A percentile compares a stretch with the other conserved stretches of the same genome.
Conservation (phyloP, 164 flowering plant genomes). For the Tetrastigma voinierianum region DNA sequence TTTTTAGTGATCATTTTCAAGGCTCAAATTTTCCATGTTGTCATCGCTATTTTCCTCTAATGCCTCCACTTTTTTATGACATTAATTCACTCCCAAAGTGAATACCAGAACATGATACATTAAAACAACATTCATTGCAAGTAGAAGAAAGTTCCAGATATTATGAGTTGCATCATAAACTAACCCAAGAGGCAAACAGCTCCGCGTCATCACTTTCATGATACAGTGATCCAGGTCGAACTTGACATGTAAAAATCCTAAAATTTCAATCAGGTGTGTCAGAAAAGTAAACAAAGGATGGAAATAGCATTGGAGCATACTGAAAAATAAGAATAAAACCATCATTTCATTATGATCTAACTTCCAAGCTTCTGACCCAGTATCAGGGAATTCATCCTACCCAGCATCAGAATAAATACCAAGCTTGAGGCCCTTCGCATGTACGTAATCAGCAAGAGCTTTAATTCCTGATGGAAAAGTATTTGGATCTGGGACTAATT, state of each 20-base stretch:
- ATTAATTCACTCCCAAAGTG: background rate
- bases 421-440: constrained; percentile 86
- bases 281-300: constrained; percentile 3
- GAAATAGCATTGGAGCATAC: background rate
- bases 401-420: constrained; percentile 99
- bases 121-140: background rate
- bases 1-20: too few relatives aligned
- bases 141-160: background rate
- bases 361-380: constrained; percentile 1
- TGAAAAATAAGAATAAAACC: background rate
- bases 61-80: background rate
- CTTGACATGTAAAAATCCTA: constrained; percentile 88
- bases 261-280: constrained; percentile 4
- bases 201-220: constrained; percentile 77
- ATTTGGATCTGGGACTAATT: constrained; percentile 65
- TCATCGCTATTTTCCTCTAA: too few relatives aligned
- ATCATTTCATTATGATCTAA: background rate
- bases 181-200: constrained; percentile 91
- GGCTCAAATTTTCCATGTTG: too few relatives aligned
- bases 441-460: constrained; percentile 89
- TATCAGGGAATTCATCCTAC: constrained; percentile 41
- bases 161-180: constrained; percentile 20
- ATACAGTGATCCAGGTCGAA: constrained; percentile 89
- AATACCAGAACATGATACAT: background rate
- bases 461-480: constrained; percentile 93